Evolutionary conservation across 768 basidiomycete species (phyloP), one percentile per base, ranked within the genome.

Genomic region (Lyophyllum shimeji): DNA sequence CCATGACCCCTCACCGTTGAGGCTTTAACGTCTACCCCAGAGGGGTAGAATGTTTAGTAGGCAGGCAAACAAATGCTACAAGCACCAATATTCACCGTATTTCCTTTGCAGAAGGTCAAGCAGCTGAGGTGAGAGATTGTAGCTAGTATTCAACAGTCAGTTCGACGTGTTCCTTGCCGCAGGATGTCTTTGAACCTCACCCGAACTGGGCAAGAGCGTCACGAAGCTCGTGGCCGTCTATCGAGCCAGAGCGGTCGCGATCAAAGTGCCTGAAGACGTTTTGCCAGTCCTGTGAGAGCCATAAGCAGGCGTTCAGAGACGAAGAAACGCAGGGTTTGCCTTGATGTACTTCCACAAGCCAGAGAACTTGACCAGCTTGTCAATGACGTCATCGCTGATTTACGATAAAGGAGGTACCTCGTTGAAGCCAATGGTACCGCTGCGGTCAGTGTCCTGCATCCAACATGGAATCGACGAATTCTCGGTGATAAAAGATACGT

Each of bases 271-370:
- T 80, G 77, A 92, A 93, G 53, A 90, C 85, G 55, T 84, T 83
- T 73, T 92, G 89, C 91, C 90, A 93, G 68, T 93, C 89, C 81
- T 84, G 47, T 4, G 18, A 21, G 4, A 23, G 15, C 21, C 48
- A 33, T 40, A 44, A 46, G 56, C n/a, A 17, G 3, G 9, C 8
- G 18, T 21, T 25, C n/a, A 43, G 4, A n/a, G 34, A 12, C 5
- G 29, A 40, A 17, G 54, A n/a, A 8, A 45, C 20, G 8, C 20
- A 23, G 24, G n/a, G 43, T 65, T 27, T 46, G 75, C 82, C 73
- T 88, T 85, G 81, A 91, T 85, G 69, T 90, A 91, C 64, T 87
- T 86, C 87, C 88, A 93, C 21, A 92, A 80, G 3, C 88, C 89
- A 44, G 81, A 64, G 65, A 93, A 94, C 83, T 81, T 55, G 13